Evolutionary conservation across 2,329 filamentous ascomycete genomes (phyloP).

Genomic region (Monosporascus cannonballus): DNA sequence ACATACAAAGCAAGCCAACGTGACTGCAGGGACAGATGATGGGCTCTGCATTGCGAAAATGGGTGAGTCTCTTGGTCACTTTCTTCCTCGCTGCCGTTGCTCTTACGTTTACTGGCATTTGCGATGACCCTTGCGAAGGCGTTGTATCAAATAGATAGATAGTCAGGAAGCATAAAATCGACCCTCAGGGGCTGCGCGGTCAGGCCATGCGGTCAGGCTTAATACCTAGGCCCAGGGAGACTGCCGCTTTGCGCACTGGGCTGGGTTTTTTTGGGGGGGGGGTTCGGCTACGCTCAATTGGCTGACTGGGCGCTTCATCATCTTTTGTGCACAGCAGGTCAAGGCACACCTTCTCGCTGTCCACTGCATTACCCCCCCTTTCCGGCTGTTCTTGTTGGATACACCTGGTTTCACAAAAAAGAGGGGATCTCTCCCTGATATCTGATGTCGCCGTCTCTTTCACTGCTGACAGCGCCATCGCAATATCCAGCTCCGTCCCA

Average conservation of each 20-base stretch:
- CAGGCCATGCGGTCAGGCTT: background rate
- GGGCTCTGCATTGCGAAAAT: conserved; percentile 23
- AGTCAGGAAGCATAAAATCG: too few relatives aligned
- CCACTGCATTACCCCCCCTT: conserved; percentile 13
- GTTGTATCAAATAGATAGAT: background rate
- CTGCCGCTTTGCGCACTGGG: background rate
- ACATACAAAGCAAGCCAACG: background rate
- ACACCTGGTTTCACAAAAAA: conserved; percentile 23
- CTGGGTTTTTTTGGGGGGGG: background rate
- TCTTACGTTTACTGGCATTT: background rate
- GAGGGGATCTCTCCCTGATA: conserved; percentile 16
- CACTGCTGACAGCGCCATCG: conserved; percentile 20
- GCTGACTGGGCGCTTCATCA: background rate
- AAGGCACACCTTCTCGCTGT: conserved; percentile 11
- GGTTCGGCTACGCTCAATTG: background rate
- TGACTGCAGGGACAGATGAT: conserved; percentile 16
- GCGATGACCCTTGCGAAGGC: background rate
- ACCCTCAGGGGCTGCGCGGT: background rate
- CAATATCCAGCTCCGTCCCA: conserved; percentile 48
- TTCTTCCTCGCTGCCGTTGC: background rate
- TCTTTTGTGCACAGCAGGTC: conserved; percentile 10
- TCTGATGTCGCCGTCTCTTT: conserved; percentile 11
- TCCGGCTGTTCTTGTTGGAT: conserved; percentile 8
- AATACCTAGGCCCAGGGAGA: background rate
- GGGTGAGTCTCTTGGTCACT: conserved; percentile 19